A percentile compares a stretch with the other conserved stretches of the same genome.
phyloP scores from a whole-genome alignment of 345 rosid species.

The Iberis pinnata region DNA sequence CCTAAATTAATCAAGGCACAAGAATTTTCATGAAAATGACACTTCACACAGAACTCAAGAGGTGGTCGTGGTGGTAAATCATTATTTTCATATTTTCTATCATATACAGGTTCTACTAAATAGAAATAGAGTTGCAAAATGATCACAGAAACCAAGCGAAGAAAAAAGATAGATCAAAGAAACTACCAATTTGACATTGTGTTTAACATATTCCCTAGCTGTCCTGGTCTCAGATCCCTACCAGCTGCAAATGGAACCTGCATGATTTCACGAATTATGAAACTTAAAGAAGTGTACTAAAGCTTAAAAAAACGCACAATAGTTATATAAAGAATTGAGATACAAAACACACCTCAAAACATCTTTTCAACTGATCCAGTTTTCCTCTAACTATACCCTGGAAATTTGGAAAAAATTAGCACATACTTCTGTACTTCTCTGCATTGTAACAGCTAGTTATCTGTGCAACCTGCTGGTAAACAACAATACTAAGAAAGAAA shows the following conservation, averaged over 20 bases:
- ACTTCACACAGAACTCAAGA: neutral
- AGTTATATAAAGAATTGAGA: neutral
- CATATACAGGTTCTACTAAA: neutral
- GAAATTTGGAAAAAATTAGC: conserved; percentile 7
- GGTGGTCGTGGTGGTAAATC: neutral
- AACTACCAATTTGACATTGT: conserved; percentile 81
- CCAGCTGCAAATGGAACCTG: conserved; percentile 98
- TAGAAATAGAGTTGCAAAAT: neutral
- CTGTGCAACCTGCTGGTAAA: neutral
- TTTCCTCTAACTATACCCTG: conserved; percentile 97
- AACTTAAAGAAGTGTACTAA: neutral
- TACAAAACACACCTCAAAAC: conserved; percentile 66
- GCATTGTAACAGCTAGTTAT: neutral
- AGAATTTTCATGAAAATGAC: neutral
- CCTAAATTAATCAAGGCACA: neutral
- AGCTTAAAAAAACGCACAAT: neutral
- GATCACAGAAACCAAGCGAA: neutral
- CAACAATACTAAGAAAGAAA: neutral
- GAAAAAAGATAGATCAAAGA: neutral
- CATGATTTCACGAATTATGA: conserved; percentile 16
- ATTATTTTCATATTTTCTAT: neutral
- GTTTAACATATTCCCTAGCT: conserved; percentile 74
- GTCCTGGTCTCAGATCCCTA: conserved; percentile 89
- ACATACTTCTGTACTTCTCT: neutral
- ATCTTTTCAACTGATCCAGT: conserved; percentile 86